Evolutionary conservation across 2,329 filamentous ascomycete genomes (phyloP).

Genomic region (Huntiella omanensis): DNA sequence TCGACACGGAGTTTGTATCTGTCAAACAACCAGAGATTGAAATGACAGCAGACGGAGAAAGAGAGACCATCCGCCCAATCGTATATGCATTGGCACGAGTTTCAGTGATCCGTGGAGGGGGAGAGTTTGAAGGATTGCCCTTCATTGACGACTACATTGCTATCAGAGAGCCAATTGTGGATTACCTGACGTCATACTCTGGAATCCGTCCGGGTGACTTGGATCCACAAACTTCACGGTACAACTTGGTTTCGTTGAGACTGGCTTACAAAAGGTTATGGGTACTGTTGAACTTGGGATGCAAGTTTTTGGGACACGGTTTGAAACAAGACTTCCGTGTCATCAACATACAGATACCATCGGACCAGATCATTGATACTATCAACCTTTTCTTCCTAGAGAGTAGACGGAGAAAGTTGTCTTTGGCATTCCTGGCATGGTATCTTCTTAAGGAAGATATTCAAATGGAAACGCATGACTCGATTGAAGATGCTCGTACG

Average conservation of each 20-base stretch:
- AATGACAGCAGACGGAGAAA: slow-evolving; percentile 83
- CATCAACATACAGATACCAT: slow-evolving; percentile 92
- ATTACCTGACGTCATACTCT: slow-evolving; percentile 88
- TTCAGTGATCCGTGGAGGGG: slow-evolving; percentile 68
- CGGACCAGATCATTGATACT: slow-evolving; percentile 80
- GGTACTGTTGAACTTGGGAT: slow-evolving; percentile 86
- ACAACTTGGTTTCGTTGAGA: slow-evolving; percentile 75
- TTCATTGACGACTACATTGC: slow-evolving; percentile 97
- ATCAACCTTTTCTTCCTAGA: slow-evolving; percentile 79
- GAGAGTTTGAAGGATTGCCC: slow-evolving; percentile 58
- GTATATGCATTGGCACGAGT: slow-evolving; percentile 85
- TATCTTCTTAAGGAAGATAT: slow-evolving; percentile 83
- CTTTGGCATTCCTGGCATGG: slow-evolving; percentile 81
- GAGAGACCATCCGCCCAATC: slow-evolving; percentile 78
- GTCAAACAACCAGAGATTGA: slow-evolving; percentile 87
- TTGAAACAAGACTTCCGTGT: slow-evolving; percentile 92
- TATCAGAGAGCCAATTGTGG: slow-evolving; percentile 77
- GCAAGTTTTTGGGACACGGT: slow-evolving; percentile 83
- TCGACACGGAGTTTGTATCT: slow-evolving; percentile 93
- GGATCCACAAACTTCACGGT: slow-evolving; percentile 55
- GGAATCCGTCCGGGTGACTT: slow-evolving; percentile 77
- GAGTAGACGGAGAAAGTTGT: slow-evolving; percentile 66
- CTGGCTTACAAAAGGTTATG: slow-evolving; percentile 95
- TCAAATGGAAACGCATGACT: slow-evolving; percentile 81
- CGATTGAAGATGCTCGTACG: slow-evolving; percentile 83